Evolutionary conservation across 139 green algal genomes (phyloP).

Genomic region (Marvania coccoides): DNA sequence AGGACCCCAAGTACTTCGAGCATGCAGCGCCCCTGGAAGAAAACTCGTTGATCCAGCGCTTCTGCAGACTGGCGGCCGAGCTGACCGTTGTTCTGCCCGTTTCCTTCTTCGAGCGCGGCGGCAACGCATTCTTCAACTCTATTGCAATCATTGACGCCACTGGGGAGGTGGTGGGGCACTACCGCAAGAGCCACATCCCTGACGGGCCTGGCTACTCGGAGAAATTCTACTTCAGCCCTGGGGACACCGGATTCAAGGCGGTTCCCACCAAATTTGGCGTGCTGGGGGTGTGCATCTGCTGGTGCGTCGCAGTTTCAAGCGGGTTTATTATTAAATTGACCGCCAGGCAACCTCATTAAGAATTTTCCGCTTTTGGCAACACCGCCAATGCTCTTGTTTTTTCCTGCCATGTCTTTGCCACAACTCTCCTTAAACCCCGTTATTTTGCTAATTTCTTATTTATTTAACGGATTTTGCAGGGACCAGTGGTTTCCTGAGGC

Average conservation of each 20-base stretch:
- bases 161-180: conserved; percentile 40
- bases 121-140: conserved; percentile 58
- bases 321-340: background rate
- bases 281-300: conserved; percentile 62
- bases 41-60: conserved; percentile 26
- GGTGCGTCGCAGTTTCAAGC: no score
- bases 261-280: conserved; percentile 44
- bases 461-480: background rate
- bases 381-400: no score
- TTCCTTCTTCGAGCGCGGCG: conserved; percentile 56
- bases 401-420: no score
- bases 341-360: no score
- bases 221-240: conserved; percentile 72
- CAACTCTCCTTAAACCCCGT: no score
- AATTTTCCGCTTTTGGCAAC: no score
- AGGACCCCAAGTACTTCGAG: conserved; percentile 30
- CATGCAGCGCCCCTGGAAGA: conserved; percentile 34
- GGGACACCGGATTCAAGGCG: conserved; percentile 64
- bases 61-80: conserved; percentile 51
- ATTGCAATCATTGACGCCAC: conserved; percentile 58
- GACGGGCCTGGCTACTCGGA: conserved; percentile 62
- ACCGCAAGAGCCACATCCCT: conserved; percentile 72
- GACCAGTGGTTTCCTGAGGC: conserved; percentile 73
- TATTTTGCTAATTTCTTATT: no score
- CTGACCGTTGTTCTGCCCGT: conserved; percentile 56